Percentiles rank a stretch among this genome's conserved stretches.
Conservation (phyloP, 495 filamentous ascomycete genomes). For the Aspergillus campestris region DNA sequence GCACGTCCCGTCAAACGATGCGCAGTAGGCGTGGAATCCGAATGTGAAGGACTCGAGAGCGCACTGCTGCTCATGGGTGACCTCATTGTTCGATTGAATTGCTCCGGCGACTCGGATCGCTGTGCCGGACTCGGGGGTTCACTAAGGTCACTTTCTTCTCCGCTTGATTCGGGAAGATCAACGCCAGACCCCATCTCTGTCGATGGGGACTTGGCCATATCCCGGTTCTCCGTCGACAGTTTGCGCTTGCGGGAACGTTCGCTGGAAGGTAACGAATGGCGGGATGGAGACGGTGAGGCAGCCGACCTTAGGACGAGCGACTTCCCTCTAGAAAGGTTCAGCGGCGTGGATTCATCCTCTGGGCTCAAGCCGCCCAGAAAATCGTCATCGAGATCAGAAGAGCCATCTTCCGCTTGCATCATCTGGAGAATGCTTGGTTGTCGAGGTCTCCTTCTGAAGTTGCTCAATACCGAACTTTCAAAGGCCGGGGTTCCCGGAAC, state of each 20-base stretch:
- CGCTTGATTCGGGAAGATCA: not conserved
- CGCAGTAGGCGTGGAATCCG: conserved; percentile 6
- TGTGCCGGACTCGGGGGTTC: conserved; percentile 5
- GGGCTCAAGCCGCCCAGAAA: conserved; percentile 53
- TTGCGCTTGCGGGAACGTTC: conserved; percentile 33
- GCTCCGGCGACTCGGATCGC: conserved; percentile 20
- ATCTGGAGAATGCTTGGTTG: conserved; percentile 62
- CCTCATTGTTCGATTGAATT: conserved; percentile 42
- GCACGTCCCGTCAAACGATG: no score
- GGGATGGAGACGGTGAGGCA: conserved; percentile 14
- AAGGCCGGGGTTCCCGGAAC: conserved; percentile 44
- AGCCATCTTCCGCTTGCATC: conserved; percentile 45
- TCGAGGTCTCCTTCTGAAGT: conserved; percentile 56
- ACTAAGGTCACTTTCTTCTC: not conserved
- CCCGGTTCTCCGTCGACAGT: conserved; percentile 13
- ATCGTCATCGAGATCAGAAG: conserved; percentile 41
- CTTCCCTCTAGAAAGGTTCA: conserved; percentile 36
- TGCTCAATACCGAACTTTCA: conserved; percentile 47
- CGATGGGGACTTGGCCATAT: conserved; percentile 18
- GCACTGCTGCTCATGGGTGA: conserved; percentile 43
- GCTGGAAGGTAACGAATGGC: conserved; percentile 17
- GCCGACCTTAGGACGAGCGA: conserved; percentile 16
- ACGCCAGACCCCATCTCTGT: conserved; percentile 2
- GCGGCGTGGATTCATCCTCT: conserved; percentile 58
- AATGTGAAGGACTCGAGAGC: conserved; percentile 10